Percentiles rank a stretch among this genome's conserved stretches.
These are phyloP conservation scores for Remersonia thermophila DNA, from an alignment of 2,329 filamentous ascomycete genomes.

Conservation along the genomic window DNA sequence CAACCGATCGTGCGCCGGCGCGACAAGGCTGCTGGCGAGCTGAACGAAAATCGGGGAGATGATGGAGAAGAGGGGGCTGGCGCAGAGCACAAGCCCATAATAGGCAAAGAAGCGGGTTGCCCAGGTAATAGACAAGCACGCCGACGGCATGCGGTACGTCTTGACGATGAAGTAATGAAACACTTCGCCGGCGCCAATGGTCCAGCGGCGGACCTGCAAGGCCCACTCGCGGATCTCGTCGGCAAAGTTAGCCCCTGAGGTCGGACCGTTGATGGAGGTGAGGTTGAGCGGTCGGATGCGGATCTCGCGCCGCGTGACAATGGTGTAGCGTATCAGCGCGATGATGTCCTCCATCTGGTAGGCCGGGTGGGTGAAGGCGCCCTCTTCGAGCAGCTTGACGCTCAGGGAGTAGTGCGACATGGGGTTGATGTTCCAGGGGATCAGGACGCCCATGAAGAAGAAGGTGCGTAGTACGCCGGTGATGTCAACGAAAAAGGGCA, in stretches of 20 bases:
- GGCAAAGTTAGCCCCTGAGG: slow-evolving; percentile 6
- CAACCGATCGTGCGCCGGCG: slow-evolving; percentile 2
- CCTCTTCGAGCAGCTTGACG: slow-evolving; percentile 8
- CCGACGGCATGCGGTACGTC: slow-evolving; percentile 7
- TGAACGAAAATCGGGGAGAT: slow-evolving; percentile 3
- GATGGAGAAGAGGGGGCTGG: slow-evolving; percentile 5
- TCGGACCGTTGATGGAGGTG: slow-evolving; percentile 9
- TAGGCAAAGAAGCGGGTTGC: slow-evolving; percentile 7
- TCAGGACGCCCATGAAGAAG: slow-evolving; percentile 10
- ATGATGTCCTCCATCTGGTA: slow-evolving; percentile 12
- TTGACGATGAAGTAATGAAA: slow-evolving; percentile 11
- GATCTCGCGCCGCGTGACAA: slow-evolving; percentile 6
- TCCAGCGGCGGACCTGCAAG: slow-evolving; percentile 8
- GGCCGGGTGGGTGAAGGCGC: slow-evolving; percentile 9
- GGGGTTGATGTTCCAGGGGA: slow-evolving; percentile 11
- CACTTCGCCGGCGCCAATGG: slow-evolving; percentile 9
- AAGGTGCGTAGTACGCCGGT: slow-evolving; percentile 9
- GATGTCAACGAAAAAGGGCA: slow-evolving; percentile 11
- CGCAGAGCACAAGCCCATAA: slow-evolving; percentile 9
- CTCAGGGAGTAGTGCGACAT: slow-evolving; percentile 9
- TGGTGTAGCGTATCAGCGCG: slow-evolving; percentile 9
- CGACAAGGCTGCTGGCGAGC: slow-evolving; percentile 2
- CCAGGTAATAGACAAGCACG: slow-evolving; percentile 7
- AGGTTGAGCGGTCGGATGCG: slow-evolving; percentile 7
- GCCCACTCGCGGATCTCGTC: slow-evolving; percentile 10